Evolutionary conservation across 495 filamentous ascomycete species (phyloP).

Genomic region (Penicillium pancosmium): DNA sequence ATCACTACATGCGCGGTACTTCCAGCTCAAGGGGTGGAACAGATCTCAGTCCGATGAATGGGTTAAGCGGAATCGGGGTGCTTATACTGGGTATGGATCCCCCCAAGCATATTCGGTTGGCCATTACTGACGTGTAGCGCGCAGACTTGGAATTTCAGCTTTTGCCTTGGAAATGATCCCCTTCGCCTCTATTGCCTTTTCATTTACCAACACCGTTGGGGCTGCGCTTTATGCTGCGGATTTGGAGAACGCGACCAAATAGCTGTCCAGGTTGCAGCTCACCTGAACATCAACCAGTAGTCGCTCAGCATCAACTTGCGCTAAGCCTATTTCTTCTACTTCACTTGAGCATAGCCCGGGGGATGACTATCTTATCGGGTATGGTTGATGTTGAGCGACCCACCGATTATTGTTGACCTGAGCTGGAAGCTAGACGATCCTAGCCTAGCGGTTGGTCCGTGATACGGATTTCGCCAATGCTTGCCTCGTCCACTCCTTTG

Average conservation of each 20-base stretch:
- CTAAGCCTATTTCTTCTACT: too few species aligned
- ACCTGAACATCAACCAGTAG: background rate
- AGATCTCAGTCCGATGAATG: slow-evolving; percentile 61
- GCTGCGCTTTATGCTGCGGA: slow-evolving; percentile 95
- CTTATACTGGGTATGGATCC: slow-evolving; percentile 70
- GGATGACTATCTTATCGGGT: too few species aligned
- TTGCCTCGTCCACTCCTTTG: too few species aligned
- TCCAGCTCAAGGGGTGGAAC: slow-evolving; percentile 86
- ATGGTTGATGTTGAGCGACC: too few species aligned
- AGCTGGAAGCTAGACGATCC: too few species aligned
- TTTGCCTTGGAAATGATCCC: slow-evolving; percentile 85
- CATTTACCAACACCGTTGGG: slow-evolving; percentile 89
- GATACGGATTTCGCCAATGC: too few species aligned
- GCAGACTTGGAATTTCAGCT: slow-evolving; percentile 77
- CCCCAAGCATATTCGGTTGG: background rate
- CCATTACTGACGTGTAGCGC: slow-evolving; percentile 22
- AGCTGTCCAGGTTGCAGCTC: background rate
- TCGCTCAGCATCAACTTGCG: too few species aligned
- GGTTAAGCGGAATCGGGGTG: slow-evolving; percentile 61
- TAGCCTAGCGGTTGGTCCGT: too few species aligned
- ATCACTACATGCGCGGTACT: slow-evolving; percentile 65
- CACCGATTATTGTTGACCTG: too few species aligned
- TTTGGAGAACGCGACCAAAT: slow-evolving; percentile 61
- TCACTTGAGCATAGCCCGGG: too few species aligned
- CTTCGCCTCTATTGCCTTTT: slow-evolving; percentile 77